Base-by-base conservation (phyloP, 768 basidiomycete species). In the Tubosaeta sp. region DNA sequence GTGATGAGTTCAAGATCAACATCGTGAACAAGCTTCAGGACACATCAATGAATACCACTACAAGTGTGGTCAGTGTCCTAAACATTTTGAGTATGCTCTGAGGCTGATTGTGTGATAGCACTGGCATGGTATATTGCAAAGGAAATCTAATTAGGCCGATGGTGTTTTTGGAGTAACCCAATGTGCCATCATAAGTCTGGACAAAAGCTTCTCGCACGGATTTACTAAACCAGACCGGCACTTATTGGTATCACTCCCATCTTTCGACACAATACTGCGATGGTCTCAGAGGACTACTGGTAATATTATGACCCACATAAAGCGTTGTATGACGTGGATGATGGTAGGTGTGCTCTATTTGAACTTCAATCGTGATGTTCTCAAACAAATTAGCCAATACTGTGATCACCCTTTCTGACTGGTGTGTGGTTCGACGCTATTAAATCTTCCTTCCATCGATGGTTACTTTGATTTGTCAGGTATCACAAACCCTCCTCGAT, bases 101-200 rank as follows among this genome's bases (percentile, higher is more conserved):
- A 16, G 39, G 16, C 29, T 29, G 6, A 57, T 13, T 35, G 8
- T 6, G 6, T 16, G 6, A 3, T 5, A 82, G 80, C 80, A 82
- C 55, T 81, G 78, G 78, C 80, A 81, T 56, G 79, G 80, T 3
- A 56, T 81, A 42, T 70, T 64, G 46, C 79, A 81, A 55, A 58
- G 61, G 1, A 51, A 55, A 3, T 72, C 74, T 10, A 76, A 71
- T 49, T 76, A 67, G 63, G 74, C 70, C 1, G 80, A 82, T 51
- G 79, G 80, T 4, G 58, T 66, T 4, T 62, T 67, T 4, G 67
- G 64, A 16, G 64, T 75, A 16, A 63, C 71, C 6, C 67, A 70
- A 30, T 71, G 69, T 27, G 69, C 69, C 16, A n/a, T n/a, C n/a
- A 64, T 63, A 38, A 51, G 38, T 9, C 57, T 59, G 6, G 29